Conservation (phyloP, 345 rosid genomes). For the Litchi chinensis region DNA sequence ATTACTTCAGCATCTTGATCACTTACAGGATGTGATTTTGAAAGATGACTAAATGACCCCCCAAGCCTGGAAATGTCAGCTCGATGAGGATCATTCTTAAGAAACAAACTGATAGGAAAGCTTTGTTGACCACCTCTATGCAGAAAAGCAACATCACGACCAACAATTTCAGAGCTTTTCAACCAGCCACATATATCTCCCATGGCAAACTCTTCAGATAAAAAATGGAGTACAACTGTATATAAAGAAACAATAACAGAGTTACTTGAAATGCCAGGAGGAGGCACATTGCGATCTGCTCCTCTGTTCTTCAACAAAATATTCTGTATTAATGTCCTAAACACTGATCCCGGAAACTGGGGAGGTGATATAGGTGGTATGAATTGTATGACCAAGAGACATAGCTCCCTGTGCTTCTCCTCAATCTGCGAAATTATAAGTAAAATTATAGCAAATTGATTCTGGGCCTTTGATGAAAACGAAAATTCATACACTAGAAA, state of each 20-base stretch:
- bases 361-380: slow-evolving; percentile 72
- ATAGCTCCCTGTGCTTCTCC: slow-evolving; percentile 91
- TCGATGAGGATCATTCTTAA: slow-evolving; percentile 76
- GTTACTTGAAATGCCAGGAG: slow-evolving; percentile 80
- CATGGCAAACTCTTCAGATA: slow-evolving; percentile 83
- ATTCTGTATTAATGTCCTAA: slow-evolving; percentile 84
- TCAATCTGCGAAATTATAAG: slow-evolving; percentile 61
- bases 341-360: slow-evolving; percentile 89
- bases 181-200: slow-evolving; percentile 57
- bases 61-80: slow-evolving; percentile 93
- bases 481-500: neutral
- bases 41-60: slow-evolving; percentile 81
- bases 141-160: slow-evolving; percentile 67
- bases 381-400: slow-evolving; percentile 89
- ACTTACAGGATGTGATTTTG: slow-evolving; percentile 65
- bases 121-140: slow-evolving; percentile 92
- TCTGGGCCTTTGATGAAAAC: neutral
- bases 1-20: slow-evolving; percentile 73
- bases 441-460: neutral
- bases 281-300: slow-evolving; percentile 75
- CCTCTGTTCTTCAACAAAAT: slow-evolving; percentile 86
- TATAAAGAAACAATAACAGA: slow-evolving; percentile 89
- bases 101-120: slow-evolving; percentile 80
- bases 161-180: slow-evolving; percentile 48
- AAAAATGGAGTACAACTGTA: slow-evolving; percentile 80